These are phyloP conservation scores for Clitopilus passeckerianus DNA, from an alignment of 768 basidiomycete genomes.

Conservation along the genomic window DNA sequence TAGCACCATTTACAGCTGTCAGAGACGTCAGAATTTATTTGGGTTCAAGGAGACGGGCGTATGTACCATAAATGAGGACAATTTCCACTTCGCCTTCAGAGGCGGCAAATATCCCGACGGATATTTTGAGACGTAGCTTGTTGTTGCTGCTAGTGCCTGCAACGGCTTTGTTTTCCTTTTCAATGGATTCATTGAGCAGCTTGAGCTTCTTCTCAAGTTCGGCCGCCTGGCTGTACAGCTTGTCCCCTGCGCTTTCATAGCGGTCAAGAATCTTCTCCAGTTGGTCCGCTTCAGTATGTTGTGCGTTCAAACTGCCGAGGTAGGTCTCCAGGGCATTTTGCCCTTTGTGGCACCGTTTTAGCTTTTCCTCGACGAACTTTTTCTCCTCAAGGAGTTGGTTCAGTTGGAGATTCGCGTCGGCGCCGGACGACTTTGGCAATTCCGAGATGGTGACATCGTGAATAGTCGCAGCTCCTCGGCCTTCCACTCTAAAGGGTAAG, in stretches of 20 bases:
- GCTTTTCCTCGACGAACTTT: conserved; percentile 12
- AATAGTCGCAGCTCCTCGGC: conserved; percentile 26
- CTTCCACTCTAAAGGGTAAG: conserved; percentile 21
- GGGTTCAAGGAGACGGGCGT: background rate
- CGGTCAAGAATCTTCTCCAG: conserved; percentile 13
- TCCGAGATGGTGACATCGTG: conserved; percentile 27
- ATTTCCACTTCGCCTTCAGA: conserved; percentile 22
- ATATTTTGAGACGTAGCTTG: conserved; percentile 10
- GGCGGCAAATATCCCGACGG: conserved; percentile 21
- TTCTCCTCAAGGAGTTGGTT: conserved; percentile 12
- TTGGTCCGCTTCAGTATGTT: conserved; percentile 14
- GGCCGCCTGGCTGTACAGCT: conserved; percentile 18
- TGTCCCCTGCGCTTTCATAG: conserved; percentile 17
- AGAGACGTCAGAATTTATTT: too few relatives aligned
- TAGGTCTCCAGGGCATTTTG: conserved; percentile 19
- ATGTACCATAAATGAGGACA: conserved; percentile 25
- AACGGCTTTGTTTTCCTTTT: conserved; percentile 11
- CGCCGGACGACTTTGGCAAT: background rate
- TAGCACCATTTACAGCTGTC: conserved; percentile 19
- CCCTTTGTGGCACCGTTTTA: conserved; percentile 17
- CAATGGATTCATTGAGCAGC: conserved; percentile 12
- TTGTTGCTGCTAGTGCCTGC: conserved; percentile 8
- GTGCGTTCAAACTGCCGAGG: conserved; percentile 17
- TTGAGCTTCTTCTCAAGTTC: conserved; percentile 15
- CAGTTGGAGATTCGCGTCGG: conserved; percentile 16